Evolutionary conservation across 108 stramenopile genomes (phyloP).

Genomic region (Skeletonema menzelii): DNA sequence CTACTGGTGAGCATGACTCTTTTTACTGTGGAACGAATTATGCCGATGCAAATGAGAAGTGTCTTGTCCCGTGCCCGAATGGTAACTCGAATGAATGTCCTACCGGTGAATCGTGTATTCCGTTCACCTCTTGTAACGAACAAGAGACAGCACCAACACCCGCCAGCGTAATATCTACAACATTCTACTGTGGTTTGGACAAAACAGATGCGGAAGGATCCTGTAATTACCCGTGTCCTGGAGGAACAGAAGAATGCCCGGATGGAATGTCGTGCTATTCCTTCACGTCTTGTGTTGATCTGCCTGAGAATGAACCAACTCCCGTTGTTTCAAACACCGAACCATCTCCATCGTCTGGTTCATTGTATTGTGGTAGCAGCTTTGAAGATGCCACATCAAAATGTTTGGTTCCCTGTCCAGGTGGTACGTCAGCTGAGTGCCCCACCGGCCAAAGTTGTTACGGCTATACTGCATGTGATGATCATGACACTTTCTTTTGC

Average conservation of each 20-base stretch:
- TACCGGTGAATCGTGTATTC: conserved; percentile 55
- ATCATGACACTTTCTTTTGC: conserved; percentile 43
- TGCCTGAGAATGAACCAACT: not conserved
- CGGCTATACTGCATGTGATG: conserved; percentile 80
- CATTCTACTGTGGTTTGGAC: conserved; percentile 37
- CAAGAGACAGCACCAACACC: conserved; percentile 2
- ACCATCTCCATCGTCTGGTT: conserved; percentile 5
- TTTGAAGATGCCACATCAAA: conserved; percentile 77
- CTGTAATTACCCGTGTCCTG: conserved; percentile 36
- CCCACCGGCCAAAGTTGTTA: conserved; percentile 79
- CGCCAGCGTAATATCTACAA: conserved; percentile 11
- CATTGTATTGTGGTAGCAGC: conserved; percentile 67
- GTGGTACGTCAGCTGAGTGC: conserved; percentile 62
- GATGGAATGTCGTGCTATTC: conserved; percentile 24
- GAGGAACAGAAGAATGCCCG: conserved; percentile 18
- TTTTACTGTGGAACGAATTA: conserved; percentile 75
- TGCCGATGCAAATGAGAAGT: conserved; percentile 73
- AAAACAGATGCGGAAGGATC: conserved; percentile 44
- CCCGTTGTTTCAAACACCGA: not conserved
- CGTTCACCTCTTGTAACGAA: conserved; percentile 42
- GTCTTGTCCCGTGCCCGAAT: conserved; percentile 65
- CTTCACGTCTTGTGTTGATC: conserved; percentile 17
- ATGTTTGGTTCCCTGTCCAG: conserved; percentile 66
- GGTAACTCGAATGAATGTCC: conserved; percentile 76
- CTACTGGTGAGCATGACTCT: conserved; percentile 25